These are phyloP conservation scores for Dendrobium officinale DNA, from an alignment of 106 monocot species.

Conservation along the genomic window DNA sequence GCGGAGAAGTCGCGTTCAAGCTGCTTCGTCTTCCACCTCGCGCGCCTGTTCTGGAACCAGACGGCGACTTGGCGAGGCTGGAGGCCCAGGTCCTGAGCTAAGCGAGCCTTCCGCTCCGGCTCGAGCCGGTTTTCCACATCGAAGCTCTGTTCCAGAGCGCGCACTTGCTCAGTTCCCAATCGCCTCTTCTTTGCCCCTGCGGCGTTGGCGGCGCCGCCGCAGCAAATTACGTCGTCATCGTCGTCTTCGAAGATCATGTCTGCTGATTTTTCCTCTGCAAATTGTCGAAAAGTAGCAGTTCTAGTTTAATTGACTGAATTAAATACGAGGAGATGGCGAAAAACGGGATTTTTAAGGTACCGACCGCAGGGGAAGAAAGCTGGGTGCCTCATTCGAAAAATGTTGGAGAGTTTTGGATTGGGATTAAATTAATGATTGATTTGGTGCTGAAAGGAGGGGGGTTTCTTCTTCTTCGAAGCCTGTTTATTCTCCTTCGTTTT, in stretches of 20 bases:
- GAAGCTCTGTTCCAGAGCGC: slow-evolving; percentile 73
- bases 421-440: background rate
- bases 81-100: slow-evolving; percentile 75
- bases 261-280: background rate
- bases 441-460: background rate
- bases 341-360: background rate
- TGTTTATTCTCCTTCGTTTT: background rate
- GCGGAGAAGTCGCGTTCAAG: slow-evolving; percentile 65
- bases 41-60: slow-evolving; percentile 96
- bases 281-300: background rate
- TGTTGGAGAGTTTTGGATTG: background rate
- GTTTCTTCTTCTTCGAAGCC: background rate
- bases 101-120: slow-evolving; percentile 63
- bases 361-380: slow-evolving; percentile 6
- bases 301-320: background rate
- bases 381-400: slow-evolving; percentile 36
- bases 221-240: slow-evolving; percentile 25
- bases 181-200: slow-evolving; percentile 68
- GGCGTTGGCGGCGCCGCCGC: background rate
- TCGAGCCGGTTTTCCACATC: slow-evolving; percentile 77
- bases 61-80: slow-evolving; percentile 85
- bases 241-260: slow-evolving; percentile 21
- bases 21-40: slow-evolving; percentile 88
- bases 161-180: slow-evolving; percentile 55
- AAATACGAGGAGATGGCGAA: background rate